Base-by-base conservation (phyloP, 148 eudicot species). In the Chenopodium formosanum region DNA sequence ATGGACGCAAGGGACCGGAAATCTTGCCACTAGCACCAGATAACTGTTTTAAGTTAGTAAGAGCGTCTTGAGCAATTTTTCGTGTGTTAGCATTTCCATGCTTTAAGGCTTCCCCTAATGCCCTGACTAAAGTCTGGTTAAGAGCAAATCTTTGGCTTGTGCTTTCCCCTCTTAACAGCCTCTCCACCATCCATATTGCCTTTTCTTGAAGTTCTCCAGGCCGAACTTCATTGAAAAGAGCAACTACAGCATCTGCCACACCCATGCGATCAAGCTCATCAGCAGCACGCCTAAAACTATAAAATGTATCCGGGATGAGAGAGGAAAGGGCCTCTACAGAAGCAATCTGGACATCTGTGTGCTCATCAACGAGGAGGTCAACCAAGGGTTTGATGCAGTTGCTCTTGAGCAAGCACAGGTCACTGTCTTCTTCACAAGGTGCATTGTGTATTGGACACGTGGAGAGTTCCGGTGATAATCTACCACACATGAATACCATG, bases 141-240 rank as follows among this genome's bases (percentile, higher is more conserved):
- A 87, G 83, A 4, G 90, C 79, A 56, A 85, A 76, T 63, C 68
- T 74, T 17, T 84, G 88, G 81, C 87, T 86, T 1, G 82, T 32
- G 75, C 82, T 80, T 79, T 91, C 92, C 22, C 86, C 85, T 84
- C 90, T 90, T 72, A 90, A 79, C 27, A 89, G 73, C 44, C 86
- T 86, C 80, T 87, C 94, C 72, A 90, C 85, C 90, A 91, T 83
- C 89, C 90, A 89, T 32, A 86, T 81, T 0, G 88, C 75, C 86
- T 87, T 91, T 70, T 91, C 90, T 84, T 91, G 94, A 83, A 91
- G 89, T 79, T 88, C 91, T 68, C 94, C 91, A 7, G 92, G 88
- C 44, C 91, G 86, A 64, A 87, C 82, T 3, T 89, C 86, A 8
- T 70, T 81, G 83, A 91, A 91, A 22, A 90, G 88, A 65, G 5